Conservation (phyloP, 352 stramenopile genomes). For the Nothophytophthora sp. region DNA sequence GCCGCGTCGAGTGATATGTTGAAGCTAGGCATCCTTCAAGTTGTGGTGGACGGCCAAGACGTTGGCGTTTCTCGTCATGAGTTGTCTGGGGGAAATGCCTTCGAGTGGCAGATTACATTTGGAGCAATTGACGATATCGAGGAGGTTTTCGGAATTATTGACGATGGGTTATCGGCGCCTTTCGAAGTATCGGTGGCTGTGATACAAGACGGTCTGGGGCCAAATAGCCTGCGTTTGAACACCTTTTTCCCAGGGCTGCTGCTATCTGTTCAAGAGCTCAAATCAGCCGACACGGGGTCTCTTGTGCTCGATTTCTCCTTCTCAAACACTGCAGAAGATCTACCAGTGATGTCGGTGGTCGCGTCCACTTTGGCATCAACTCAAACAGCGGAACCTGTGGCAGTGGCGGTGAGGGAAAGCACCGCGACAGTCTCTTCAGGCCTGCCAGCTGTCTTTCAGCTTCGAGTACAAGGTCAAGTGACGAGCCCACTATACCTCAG, state of each 20-base stretch:
- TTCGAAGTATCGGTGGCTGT: not conserved
- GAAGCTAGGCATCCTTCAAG: not conserved
- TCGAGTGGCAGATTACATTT: constrained; percentile 24
- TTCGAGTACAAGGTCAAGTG: not conserved
- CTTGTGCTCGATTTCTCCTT: not conserved
- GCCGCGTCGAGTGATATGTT: not conserved
- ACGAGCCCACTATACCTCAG: not conserved
- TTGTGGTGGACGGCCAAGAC: constrained; percentile 5
- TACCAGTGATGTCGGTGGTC: not conserved
- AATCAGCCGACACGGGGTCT: not conserved
- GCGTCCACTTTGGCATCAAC: not conserved
- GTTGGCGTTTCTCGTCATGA: constrained; percentile 14
- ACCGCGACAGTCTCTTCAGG: not conserved
- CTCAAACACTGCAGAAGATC: not conserved
- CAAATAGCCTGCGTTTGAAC: not conserved
- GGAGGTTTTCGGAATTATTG: not conserved
- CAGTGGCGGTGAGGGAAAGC: not conserved
- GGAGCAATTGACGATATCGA: not conserved
- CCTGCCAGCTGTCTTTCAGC: not conserved
- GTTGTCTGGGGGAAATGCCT: not conserved
- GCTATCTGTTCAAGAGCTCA: not conserved
- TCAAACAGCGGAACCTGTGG: not conserved
- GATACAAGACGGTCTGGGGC: not conserved
- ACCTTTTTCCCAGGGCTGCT: not conserved
- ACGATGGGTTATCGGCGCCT: not conserved